A percentile compares a stretch with the other conserved stretches of the same genome.
These are phyloP conservation scores for Salix koriyanagi DNA, from an alignment of 345 rosid species.

Conservation along the genomic window DNA sequence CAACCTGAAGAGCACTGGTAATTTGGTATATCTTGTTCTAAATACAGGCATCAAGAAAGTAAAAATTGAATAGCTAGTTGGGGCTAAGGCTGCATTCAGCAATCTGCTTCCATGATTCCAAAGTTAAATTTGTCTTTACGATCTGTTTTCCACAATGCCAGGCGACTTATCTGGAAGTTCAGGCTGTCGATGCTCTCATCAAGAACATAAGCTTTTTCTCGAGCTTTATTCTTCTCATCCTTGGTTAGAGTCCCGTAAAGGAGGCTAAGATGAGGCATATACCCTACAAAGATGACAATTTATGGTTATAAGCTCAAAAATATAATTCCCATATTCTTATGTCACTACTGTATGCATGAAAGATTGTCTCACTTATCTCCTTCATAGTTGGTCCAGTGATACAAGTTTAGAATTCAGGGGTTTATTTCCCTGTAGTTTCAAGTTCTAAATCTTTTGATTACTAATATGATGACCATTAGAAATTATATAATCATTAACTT, in stretches of 20 bases:
- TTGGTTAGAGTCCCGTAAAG: conserved; percentile 66
- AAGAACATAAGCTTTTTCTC: conserved; percentile 50
- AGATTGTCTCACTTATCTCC: too few relatives aligned
- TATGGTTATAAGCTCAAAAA: neutral
- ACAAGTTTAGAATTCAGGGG: too few relatives aligned
- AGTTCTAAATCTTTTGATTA: too few relatives aligned
- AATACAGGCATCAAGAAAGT: neutral
- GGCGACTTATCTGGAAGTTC: conserved; percentile 52
- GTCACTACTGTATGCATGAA: neutral
- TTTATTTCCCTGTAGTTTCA: too few relatives aligned
- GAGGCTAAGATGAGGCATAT: conserved; percentile 89
- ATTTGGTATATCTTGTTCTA: neutral
- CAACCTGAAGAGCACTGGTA: neutral
- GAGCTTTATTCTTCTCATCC: conserved; percentile 70
- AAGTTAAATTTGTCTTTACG: conserved; percentile 50
- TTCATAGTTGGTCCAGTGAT: too few relatives aligned
- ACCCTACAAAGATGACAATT: conserved; percentile 45
- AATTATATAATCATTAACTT: too few relatives aligned
- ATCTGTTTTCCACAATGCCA: conserved; percentile 62
- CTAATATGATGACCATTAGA: too few relatives aligned
- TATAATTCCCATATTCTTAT: neutral
- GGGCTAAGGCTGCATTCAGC: conserved; percentile 48
- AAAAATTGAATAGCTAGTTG: conserved; percentile 19
- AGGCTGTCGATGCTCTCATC: conserved; percentile 46
- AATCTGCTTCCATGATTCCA: conserved; percentile 73